phyloP scores from a whole-genome alignment of 1,284 basidiomycete species.

The Amylostereum areolatum region DNA sequence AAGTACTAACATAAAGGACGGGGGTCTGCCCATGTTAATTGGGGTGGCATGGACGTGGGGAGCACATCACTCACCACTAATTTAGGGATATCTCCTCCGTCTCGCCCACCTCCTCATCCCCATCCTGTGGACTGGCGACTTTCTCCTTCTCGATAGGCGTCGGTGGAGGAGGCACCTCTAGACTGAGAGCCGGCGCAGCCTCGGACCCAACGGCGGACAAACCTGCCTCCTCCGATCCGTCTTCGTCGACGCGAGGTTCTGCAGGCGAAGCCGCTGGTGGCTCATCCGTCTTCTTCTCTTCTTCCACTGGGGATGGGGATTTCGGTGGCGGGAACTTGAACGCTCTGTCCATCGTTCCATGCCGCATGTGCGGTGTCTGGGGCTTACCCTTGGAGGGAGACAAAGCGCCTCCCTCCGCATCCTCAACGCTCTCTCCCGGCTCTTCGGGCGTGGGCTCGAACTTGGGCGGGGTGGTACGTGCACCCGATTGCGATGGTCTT shows the following conservation, averaged over 20 bases:
- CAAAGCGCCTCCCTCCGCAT: slow-evolving; percentile 30
- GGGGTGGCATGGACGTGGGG: no score
- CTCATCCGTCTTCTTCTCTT: slow-evolving; percentile 3
- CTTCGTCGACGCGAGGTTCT: slow-evolving; percentile 8
- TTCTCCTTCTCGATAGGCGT: slow-evolving; percentile 72
- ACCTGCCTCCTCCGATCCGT: slow-evolving; percentile 18
- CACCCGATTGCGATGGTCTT: slow-evolving; percentile 34
- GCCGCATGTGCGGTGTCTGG: slow-evolving; percentile 23
- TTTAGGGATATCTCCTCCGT: slow-evolving; percentile 60
- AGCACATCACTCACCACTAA: slow-evolving; percentile 13
- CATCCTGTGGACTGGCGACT: slow-evolving; percentile 32
- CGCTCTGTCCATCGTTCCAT: slow-evolving; percentile 70
- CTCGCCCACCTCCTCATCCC: slow-evolving; percentile 66
- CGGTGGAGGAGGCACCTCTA: slow-evolving; percentile 71
- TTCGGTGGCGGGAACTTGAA: slow-evolving; percentile 65
- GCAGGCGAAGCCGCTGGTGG: not conserved
- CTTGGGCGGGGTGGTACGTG: slow-evolving; percentile 15
- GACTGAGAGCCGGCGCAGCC: slow-evolving; percentile 47
- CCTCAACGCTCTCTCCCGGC: slow-evolving; percentile 18
- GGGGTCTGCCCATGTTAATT: no score
- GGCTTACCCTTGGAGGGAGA: slow-evolving; percentile 13
- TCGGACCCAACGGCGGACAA: slow-evolving; percentile 28
- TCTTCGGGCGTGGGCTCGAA: slow-evolving; percentile 51
- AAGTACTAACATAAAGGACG: no score
- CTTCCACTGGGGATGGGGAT: slow-evolving; percentile 17